These are phyloP conservation scores for Juncus effusus DNA, from an alignment of 176 grass and related monocot species.

Conservation along the genomic window DNA sequence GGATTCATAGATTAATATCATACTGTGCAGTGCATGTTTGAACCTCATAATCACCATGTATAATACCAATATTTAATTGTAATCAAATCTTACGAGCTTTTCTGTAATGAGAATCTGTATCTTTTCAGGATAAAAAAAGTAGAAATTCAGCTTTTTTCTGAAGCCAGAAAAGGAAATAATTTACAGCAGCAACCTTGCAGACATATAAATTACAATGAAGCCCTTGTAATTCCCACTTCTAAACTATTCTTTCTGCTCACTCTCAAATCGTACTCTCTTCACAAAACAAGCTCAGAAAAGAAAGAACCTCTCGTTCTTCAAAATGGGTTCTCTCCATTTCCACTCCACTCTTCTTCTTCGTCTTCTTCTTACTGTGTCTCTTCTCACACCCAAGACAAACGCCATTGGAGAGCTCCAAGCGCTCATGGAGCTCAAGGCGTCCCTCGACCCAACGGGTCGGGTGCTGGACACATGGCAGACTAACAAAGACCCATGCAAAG, in stretches of 20 bases:
- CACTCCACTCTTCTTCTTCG: constrained; percentile 14
- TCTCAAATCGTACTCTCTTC: background rate
- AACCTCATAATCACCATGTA: too few relatives aligned
- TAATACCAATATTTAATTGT: too few relatives aligned
- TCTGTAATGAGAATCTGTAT: too few relatives aligned
- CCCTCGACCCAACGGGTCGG: constrained; percentile 46
- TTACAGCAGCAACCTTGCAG: too few relatives aligned
- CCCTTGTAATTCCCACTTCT: background rate
- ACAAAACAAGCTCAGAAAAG: background rate
- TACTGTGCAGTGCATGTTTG: too few relatives aligned
- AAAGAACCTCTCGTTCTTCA: constrained; percentile 2
- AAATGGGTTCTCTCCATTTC: constrained; percentile 20
- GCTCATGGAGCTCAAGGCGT: constrained; percentile 67
- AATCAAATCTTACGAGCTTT: too few relatives aligned
- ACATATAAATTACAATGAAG: too few relatives aligned
- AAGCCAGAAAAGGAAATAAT: too few relatives aligned
- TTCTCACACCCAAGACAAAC: background rate
- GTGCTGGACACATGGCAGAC: constrained; percentile 49
- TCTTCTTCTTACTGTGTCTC: constrained; percentile 2
- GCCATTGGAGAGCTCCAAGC: constrained; percentile 38
- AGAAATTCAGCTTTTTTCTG: too few relatives aligned
- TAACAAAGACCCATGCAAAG: constrained; percentile 61
- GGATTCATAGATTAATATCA: too few relatives aligned
- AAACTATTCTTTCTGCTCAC: background rate
- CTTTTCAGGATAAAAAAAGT: too few relatives aligned